Percentiles rank a stretch among this genome's conserved stretches.
Conservation (phyloP, 495 filamentous ascomycete genomes). For the Aspergillus affinis region DNA sequence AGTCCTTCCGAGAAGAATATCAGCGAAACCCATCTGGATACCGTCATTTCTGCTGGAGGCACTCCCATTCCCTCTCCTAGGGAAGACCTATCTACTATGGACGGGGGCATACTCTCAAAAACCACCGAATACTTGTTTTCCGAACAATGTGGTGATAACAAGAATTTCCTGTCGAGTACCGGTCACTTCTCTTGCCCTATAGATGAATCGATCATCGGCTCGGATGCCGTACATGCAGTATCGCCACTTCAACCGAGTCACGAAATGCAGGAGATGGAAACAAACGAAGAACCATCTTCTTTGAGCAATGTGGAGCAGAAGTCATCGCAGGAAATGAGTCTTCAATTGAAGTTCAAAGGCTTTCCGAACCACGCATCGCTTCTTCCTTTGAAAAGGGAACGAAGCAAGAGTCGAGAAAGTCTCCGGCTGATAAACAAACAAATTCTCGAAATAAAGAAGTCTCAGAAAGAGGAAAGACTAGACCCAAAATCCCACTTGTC, state of each 20-base stretch:
- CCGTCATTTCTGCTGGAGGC: not conserved
- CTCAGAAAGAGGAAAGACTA: not conserved
- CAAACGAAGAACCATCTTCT: not conserved
- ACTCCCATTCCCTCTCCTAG: not conserved
- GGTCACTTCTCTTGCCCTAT: no score
- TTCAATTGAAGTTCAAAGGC: not conserved
- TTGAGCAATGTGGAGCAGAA: not conserved
- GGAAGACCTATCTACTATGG: no score
- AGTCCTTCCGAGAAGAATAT: not conserved
- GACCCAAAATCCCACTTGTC: not conserved
- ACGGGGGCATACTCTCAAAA: no score
- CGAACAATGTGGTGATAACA: no score
- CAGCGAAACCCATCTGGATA: not conserved
- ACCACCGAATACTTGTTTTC: no score
- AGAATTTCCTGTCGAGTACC: no score
- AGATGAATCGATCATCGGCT: no score
- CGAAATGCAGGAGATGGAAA: no score
- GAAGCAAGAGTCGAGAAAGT: not conserved
- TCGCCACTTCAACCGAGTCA: no score
- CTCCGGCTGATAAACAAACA: not conserved
- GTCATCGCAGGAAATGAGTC: not conserved
- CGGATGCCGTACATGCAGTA: no score
- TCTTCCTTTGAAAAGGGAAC: not conserved
- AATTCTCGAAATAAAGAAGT: not conserved
- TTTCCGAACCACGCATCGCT: not conserved